These are phyloP conservation scores for Flaveria trinervia DNA, from an alignment of 129 eudicot species.

Conservation along the genomic window DNA sequence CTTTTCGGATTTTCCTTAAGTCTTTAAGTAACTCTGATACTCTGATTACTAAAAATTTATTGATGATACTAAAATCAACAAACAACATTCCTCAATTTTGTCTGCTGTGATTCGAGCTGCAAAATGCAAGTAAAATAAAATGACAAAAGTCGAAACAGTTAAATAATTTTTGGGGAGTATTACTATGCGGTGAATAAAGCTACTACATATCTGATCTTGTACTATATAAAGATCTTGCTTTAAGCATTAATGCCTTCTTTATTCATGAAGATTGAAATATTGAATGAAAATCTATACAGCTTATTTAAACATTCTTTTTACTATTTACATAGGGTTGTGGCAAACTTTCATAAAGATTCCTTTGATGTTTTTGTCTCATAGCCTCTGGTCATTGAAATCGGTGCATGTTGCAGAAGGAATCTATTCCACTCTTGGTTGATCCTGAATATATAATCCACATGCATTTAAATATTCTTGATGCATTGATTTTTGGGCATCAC, in stretches of 20 bases:
- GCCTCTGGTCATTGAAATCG: slow-evolving; percentile 28
- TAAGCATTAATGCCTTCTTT: slow-evolving; percentile 27
- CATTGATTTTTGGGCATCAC: slow-evolving; percentile 37
- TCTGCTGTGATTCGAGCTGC: too few relatives aligned
- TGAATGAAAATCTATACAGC: not conserved
- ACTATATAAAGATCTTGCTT: slow-evolving; percentile 25
- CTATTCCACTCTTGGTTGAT: slow-evolving; percentile 38
- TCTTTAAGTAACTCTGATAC: too few relatives aligned
- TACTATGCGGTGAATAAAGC: slow-evolving; percentile 9
- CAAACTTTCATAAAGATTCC: slow-evolving; percentile 38
- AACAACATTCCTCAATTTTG: too few relatives aligned
- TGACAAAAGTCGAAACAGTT: too few relatives aligned
- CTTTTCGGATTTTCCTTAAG: too few relatives aligned
- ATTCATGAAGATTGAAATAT: slow-evolving; percentile 4
- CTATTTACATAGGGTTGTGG: slow-evolving; percentile 20
- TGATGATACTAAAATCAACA: too few relatives aligned
- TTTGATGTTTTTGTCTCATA: slow-evolving; percentile 33
- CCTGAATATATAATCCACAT: slow-evolving; percentile 7
- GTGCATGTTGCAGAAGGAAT: slow-evolving; percentile 42
- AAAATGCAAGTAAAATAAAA: too few relatives aligned
- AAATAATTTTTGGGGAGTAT: too few relatives aligned
- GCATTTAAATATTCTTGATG: slow-evolving; percentile 18
- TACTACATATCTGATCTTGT: slow-evolving; percentile 21
- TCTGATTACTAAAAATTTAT: too few relatives aligned
- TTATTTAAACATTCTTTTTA: not conserved